A percentile compares a stretch with the other conserved stretches of the same genome.
These are phyloP conservation scores for Globisporangium middletonii DNA, from an alignment of 352 stramenopile species.

Conservation along the genomic window DNA sequence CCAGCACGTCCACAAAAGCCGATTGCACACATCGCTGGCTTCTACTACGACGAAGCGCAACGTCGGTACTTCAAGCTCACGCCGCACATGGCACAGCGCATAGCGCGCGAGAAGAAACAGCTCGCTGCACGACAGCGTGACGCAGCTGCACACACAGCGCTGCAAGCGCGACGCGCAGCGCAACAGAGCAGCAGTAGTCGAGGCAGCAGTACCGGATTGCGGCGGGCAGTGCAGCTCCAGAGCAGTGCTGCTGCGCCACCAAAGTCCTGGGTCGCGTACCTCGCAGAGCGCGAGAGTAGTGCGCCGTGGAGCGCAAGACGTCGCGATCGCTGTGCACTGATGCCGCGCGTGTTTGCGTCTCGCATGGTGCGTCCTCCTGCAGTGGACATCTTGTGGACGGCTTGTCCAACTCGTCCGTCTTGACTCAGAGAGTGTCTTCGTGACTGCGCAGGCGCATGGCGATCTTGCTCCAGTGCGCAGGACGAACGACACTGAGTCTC, in stretches of 20 bases:
- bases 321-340: conserved; percentile 20
- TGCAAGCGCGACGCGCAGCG: neutral
- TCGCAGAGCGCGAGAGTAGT: conserved; percentile 28
- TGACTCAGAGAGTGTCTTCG: neutral
- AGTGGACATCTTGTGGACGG: neutral
- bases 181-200: neutral
- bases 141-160: neutral
- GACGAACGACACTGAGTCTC: neutral
- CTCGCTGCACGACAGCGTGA: conserved; percentile 1
- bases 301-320: conserved; percentile 22
- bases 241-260: neutral
- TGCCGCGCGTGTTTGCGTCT: conserved; percentile 20
- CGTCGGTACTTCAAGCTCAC: conserved; percentile 46
- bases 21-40: conserved; percentile 30
- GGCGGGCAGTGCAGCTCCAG: neutral
- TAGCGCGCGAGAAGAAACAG: neutral
- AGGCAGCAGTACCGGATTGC: neutral
- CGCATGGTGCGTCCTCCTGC: conserved; percentile 1
- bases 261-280: conserved; percentile 20
- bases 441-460: neutral
- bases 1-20: neutral
- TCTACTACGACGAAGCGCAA: conserved; percentile 52
- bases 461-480: conserved; percentile 1
- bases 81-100: conserved; percentile 18
- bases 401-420: too few relatives aligned